These are phyloP conservation scores for Psilocybe cyanescens DNA, from an alignment of 768 basidiomycete species.

Conservation along the genomic window DNA sequence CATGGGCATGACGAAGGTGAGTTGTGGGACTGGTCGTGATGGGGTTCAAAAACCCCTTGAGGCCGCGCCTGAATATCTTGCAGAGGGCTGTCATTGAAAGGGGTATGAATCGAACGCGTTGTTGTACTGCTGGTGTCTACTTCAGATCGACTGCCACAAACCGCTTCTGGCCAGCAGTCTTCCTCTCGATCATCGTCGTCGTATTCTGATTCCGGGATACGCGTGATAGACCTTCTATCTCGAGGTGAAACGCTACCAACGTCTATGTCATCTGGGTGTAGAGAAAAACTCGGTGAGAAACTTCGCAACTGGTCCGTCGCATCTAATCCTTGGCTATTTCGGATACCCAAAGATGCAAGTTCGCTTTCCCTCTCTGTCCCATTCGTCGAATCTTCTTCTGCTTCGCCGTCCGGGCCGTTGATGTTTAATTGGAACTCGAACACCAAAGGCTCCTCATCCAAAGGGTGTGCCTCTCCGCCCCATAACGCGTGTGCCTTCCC, in stretches of 20 bases:
- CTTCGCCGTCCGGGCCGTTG: slow-evolving; percentile 19
- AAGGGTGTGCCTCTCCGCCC: slow-evolving; percentile 58
- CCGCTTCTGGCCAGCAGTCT: slow-evolving; percentile 21
- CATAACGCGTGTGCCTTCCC: slow-evolving; percentile 34
- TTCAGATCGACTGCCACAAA: slow-evolving; percentile 15
- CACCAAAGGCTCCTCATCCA: slow-evolving; percentile 59
- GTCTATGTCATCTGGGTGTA: slow-evolving; percentile 25
- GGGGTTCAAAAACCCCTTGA: slow-evolving; percentile 1
- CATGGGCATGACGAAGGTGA: slow-evolving; percentile 16
- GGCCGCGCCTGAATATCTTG: not conserved
- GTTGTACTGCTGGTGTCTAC: slow-evolving; percentile 19
- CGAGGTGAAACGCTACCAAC: not conserved
- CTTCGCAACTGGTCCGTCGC: slow-evolving; percentile 27
- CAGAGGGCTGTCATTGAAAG: slow-evolving; percentile 14
- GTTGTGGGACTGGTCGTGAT: not conserved
- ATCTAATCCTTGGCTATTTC: slow-evolving; percentile 2
- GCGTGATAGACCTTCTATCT: not conserved
- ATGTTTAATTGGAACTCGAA: slow-evolving; percentile 69
- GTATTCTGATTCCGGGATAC: not conserved
- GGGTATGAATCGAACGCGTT: slow-evolving; percentile 18
- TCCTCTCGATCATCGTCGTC: slow-evolving; percentile 15
- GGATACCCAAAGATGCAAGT: not conserved
- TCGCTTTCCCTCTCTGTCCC: not conserved
- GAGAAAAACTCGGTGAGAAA: slow-evolving; percentile 44
- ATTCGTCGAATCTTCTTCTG: slow-evolving; percentile 4